Percentiles rank a stretch among this genome's conserved stretches.
phyloP scores from a whole-genome alignment of 139 green algal genomes.

The Tetradesmus lagerheimii region DNA sequence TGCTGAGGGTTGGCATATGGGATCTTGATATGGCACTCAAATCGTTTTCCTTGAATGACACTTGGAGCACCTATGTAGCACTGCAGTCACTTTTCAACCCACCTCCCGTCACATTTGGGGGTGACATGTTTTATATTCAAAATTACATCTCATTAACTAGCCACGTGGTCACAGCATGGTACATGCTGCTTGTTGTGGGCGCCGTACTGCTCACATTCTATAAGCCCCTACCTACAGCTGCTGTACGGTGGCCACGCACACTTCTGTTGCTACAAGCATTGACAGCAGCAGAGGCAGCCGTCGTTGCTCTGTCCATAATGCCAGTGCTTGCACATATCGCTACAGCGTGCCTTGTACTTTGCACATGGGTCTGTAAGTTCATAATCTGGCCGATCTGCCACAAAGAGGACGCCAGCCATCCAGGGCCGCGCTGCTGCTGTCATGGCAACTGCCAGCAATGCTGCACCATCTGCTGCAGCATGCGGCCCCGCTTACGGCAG shows the following conservation, averaged over 20 bases:
- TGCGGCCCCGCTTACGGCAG: background rate
- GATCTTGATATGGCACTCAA: no score
- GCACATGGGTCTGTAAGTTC: background rate
- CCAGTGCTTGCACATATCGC: no score
- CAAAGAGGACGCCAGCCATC: background rate
- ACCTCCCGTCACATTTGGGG: no score
- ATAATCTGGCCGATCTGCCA: background rate
- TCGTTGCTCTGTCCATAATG: background rate
- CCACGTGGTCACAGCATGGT: background rate
- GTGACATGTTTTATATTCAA: no score
- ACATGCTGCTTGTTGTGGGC: background rate
- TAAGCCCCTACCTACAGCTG: background rate
- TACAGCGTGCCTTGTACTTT: background rate
- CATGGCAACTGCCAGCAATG: background rate
- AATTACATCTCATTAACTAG: no score
- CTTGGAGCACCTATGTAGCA: background rate
- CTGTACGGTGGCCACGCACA: background rate
- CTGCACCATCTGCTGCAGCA: background rate
- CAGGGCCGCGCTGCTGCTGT: background rate
- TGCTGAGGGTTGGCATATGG: no score
- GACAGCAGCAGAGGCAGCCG: background rate
- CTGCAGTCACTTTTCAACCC: no score
- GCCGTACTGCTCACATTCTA: background rate
- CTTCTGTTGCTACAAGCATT: background rate
- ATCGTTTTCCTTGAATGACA: background rate